phyloP scores from a whole-genome alignment of 345 rosid species.

The Geranium rotundifolium region DNA sequence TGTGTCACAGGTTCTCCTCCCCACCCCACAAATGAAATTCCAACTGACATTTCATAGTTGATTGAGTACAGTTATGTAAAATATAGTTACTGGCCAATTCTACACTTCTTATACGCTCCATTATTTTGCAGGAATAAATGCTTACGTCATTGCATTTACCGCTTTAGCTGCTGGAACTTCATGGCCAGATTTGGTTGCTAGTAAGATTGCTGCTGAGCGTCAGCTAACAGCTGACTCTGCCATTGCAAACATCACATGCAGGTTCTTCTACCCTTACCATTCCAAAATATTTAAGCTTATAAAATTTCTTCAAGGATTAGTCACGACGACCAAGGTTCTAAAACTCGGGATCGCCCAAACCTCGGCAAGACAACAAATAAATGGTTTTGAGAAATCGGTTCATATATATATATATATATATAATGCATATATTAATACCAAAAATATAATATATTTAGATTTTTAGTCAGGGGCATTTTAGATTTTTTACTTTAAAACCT shows the following conservation, averaged over 20 bases:
- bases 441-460: no score
- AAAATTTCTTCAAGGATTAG: not conserved
- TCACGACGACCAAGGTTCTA: no score
- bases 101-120: not conserved
- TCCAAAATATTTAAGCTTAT: not conserved
- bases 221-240: conserved; percentile 93
- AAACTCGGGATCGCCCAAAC: no score
- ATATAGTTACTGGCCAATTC: not conserved
- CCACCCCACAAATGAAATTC: conserved; percentile 1
- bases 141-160: conserved; percentile 90
- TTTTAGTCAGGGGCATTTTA: no score
- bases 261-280: conserved; percentile 29
- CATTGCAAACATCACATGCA: conserved; percentile 94
- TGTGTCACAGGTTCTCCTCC: conserved; percentile 65
- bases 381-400: no score
- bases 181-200: conserved; percentile 95
- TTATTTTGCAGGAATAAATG: conserved; percentile 54
- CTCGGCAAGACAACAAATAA: no score
- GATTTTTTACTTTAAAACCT: no score
- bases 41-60: conserved; percentile 1
- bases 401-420: no score
- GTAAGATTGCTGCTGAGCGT: conserved; percentile 94
- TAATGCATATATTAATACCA: no score
- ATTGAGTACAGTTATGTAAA: conserved; percentile 1
- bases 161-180: conserved; percentile 91